Percentiles rank a stretch among this genome's conserved stretches.
These are phyloP conservation scores for Byssothecium circinans DNA, from an alignment of 2,329 filamentous ascomycete species.

Conservation along the genomic window DNA sequence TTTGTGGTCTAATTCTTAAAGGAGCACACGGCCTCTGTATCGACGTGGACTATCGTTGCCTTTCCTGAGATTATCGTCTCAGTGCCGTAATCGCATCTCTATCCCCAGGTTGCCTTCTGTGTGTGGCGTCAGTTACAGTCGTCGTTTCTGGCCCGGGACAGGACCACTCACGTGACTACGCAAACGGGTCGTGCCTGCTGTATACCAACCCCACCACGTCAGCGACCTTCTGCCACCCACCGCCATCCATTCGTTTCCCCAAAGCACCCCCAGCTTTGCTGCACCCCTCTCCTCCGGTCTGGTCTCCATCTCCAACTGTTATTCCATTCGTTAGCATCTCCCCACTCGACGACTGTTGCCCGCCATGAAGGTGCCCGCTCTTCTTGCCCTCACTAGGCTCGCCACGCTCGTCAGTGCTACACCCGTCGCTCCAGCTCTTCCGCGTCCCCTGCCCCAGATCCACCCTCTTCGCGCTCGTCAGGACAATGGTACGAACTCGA, in stretches of 20 bases:
- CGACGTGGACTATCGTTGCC: not conserved
- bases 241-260: no score
- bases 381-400: slow-evolving; percentile 27
- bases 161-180: no score
- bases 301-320: slow-evolving; percentile 3
- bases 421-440: slow-evolving; percentile 21
- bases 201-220: no score
- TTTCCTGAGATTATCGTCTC: not conserved
- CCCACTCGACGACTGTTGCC: slow-evolving; percentile 1
- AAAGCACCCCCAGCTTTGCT: no score
- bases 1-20: slow-evolving; percentile 15
- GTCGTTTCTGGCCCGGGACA: no score
- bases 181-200: no score
- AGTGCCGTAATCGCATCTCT: not conserved
- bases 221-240: no score
- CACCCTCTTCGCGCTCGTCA: slow-evolving; percentile 24
- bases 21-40: not conserved
- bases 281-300: slow-evolving; percentile 1
- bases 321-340: slow-evolving; percentile 7
- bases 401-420: slow-evolving; percentile 25
- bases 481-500: slow-evolving; percentile 21
- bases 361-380: slow-evolving; percentile 26
- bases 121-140: no score
- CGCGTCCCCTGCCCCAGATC: slow-evolving; percentile 14
- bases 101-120: no score